A percentile compares a stretch with the other conserved stretches of the same genome.
phyloP scores from a whole-genome alignment of 2,329 filamentous ascomycete species.

The Phialophora expanda region DNA sequence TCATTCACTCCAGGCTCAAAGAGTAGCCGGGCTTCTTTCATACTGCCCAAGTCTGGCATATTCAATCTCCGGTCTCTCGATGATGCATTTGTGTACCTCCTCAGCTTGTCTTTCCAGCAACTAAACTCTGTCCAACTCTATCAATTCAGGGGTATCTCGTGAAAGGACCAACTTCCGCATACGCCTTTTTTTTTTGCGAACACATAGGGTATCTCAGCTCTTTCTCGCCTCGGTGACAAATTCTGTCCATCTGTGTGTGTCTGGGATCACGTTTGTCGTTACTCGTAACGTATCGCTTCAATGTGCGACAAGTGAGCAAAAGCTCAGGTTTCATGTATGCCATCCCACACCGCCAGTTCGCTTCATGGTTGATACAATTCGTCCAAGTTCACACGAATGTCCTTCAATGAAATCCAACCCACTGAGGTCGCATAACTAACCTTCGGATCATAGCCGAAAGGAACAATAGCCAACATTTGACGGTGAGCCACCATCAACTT shows the following conservation, averaged over 20 bases:
- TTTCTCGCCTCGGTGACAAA: conserved; percentile 22
- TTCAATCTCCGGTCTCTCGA: conserved; percentile 6
- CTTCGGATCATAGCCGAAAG: neutral
- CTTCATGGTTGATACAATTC: conserved; percentile 13
- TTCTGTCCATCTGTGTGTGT: conserved; percentile 1
- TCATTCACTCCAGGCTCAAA: neutral
- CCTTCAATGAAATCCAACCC: neutral
- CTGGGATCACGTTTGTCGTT: conserved; percentile 18
- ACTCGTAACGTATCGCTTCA: conserved; percentile 21
- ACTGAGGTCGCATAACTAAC: neutral
- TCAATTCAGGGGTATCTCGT: conserved; percentile 3
- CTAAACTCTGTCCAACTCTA: neutral
- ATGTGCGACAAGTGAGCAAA: conserved; percentile 14
- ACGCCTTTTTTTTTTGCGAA: neutral
- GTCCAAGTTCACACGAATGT: neutral
- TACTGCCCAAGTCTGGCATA: neutral
- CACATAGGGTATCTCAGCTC: conserved; percentile 23
- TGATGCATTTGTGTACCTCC: neutral
- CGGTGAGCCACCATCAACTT: neutral
- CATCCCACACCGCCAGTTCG: conserved; percentile 18
- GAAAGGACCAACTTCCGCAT: neutral
- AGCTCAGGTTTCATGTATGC: conserved; percentile 9
- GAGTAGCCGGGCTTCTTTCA: neutral
- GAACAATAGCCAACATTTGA: neutral
- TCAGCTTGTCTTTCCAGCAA: conserved; percentile 1